Conservation (phyloP, 441 rosid genomes). For the Gossypium davidsonii region DNA sequence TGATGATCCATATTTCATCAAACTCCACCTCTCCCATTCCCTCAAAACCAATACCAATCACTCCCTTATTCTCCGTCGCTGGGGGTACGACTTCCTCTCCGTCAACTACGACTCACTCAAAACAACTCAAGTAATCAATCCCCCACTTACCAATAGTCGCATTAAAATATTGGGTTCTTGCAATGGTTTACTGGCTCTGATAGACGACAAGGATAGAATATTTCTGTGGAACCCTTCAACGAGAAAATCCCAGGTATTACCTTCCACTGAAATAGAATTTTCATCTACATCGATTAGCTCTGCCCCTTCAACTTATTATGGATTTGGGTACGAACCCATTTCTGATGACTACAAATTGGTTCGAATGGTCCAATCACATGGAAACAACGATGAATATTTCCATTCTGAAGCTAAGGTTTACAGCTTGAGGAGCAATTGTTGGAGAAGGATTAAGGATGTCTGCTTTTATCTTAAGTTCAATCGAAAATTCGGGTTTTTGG, state of each 20-base stretch:
- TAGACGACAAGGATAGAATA: too few relatives aligned
- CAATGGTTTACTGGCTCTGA: too few relatives aligned
- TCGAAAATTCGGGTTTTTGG: not conserved
- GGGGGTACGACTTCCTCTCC: not conserved
- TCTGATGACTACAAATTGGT: too few relatives aligned
- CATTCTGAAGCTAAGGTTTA: too few relatives aligned
- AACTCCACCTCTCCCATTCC: not conserved
- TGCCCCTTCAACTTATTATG: not conserved
- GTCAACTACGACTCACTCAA: not conserved
- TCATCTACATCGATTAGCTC: not conserved
- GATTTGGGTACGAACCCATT: too few relatives aligned
- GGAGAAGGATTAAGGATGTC: too few relatives aligned
- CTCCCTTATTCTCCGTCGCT: not conserved
- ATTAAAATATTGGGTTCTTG: not conserved
- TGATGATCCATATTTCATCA: too few relatives aligned
- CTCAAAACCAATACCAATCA: not conserved
- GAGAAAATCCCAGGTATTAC: not conserved
- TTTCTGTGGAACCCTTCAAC: too few relatives aligned
- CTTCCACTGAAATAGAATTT: not conserved
- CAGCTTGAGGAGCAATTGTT: too few relatives aligned
- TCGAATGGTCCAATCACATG: too few relatives aligned
- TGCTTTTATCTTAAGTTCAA: not conserved
- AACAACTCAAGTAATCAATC: not conserved
- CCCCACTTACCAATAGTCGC: not conserved
- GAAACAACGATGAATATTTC: too few relatives aligned